phyloP scores from a whole-genome alignment of 129 eudicot species.

The Kitagawia praeruptora region DNA sequence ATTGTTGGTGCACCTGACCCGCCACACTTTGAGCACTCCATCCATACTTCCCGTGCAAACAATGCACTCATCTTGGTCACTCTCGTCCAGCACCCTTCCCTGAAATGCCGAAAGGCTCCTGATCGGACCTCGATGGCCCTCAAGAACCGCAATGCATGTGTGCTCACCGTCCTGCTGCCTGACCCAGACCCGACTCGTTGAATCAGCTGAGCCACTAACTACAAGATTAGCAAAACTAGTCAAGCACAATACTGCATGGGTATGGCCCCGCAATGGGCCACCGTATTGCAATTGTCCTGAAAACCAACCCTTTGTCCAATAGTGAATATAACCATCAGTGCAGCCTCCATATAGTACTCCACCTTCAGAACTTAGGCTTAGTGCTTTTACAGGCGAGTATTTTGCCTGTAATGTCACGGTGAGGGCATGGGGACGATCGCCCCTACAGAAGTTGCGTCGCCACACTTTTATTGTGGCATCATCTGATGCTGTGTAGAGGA shows the following conservation, averaged over 20 bases:
- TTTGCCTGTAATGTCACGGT: constrained; percentile 39
- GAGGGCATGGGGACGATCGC: constrained; percentile 37
- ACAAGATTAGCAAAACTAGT: constrained; percentile 21
- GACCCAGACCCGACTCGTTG: constrained; percentile 34
- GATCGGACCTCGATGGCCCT: constrained; percentile 52
- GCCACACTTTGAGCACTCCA: constrained; percentile 47
- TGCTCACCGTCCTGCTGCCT: constrained; percentile 36
- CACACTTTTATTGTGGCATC: constrained; percentile 55
- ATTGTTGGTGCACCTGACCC: constrained; percentile 15
- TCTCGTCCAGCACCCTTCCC: constrained; percentile 14
- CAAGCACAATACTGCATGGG: constrained; percentile 49
- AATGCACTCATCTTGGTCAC: constrained; percentile 28
- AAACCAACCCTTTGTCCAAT: constrained; percentile 48
- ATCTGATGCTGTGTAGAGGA: constrained; percentile 48
- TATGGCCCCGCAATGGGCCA: constrained; percentile 44
- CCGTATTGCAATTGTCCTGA: constrained; percentile 44
- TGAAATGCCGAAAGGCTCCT: constrained; percentile 28
- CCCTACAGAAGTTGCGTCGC: constrained; percentile 36
- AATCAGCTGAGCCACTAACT: constrained; percentile 50
- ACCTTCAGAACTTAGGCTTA: constrained; percentile 30
- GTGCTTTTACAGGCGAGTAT: constrained; percentile 38
- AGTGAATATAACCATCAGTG: constrained; percentile 50
- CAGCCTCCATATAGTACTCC: constrained; percentile 42
- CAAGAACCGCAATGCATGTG: constrained; percentile 29
- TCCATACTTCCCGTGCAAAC: constrained; percentile 51